These are phyloP conservation scores for Zelopaecilomyces penicillatus DNA, from an alignment of 2,329 filamentous ascomycete species.

Conservation along the genomic window DNA sequence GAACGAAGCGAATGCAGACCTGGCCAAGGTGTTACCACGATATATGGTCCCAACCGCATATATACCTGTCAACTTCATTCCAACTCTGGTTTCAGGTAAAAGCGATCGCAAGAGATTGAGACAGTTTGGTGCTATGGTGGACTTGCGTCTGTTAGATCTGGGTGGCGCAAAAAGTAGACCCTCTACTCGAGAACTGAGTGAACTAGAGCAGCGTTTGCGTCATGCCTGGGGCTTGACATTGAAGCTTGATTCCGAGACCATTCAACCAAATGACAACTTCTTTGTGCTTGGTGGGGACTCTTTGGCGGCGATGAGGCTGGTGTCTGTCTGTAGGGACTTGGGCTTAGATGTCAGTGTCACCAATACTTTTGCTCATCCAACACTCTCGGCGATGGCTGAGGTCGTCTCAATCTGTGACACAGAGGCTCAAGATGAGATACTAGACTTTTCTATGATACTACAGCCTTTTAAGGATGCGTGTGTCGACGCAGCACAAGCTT, in stretches of 20 bases:
- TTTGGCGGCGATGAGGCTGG: constrained; percentile 35
- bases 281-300: constrained; percentile 37
- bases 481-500: constrained; percentile 13
- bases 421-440: not conserved
- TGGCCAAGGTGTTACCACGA: not conserved
- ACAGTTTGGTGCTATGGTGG: not conserved
- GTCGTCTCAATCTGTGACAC: not conserved
- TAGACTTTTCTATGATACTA: not conserved
- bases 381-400: constrained; percentile 3
- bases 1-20: not conserved
- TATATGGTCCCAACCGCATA: constrained; percentile 2
- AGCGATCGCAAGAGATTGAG: not conserved
- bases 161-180: not conserved
- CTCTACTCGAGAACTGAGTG: not conserved
- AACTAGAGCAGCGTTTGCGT: constrained; percentile 9
- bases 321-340: constrained; percentile 10
- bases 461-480: constrained; percentile 7
- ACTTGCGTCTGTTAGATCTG: not conserved
- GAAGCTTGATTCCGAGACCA: constrained; percentile 15
- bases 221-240: constrained; percentile 23
- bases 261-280: constrained; percentile 27
- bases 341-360: constrained; percentile 1
- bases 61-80: not conserved
- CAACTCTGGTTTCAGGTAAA: not conserved
- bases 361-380: constrained; percentile 5